Percentiles rank a stretch among this genome's conserved stretches.
Evolutionary conservation across 306 rosid genomes (phyloP).

Genomic region (Styphnolobium japonicum): DNA sequence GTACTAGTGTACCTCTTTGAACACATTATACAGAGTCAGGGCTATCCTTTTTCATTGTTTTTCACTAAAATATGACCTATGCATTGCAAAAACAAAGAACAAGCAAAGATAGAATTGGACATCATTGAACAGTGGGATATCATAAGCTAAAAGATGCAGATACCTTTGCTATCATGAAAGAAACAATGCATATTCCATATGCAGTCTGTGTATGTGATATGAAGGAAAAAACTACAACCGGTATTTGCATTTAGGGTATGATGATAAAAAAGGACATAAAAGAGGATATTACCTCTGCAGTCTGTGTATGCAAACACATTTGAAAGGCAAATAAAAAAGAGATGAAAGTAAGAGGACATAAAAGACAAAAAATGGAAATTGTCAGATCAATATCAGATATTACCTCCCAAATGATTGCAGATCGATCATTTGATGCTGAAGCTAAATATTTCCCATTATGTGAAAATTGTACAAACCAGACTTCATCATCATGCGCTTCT

Average conservation of each 20-base stretch:
- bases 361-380: not conserved
- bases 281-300: no score
- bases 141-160: not conserved
- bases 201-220: not conserved
- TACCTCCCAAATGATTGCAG: constrained; percentile 98
- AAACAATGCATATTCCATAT: not conserved
- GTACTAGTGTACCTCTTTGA: not conserved
- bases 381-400: constrained; percentile 17
- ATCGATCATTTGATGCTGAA: constrained; percentile 82
- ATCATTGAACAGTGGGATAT: not conserved
- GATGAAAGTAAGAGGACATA: not conserved
- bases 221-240: not conserved
- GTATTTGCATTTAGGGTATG: constrained; percentile 2
- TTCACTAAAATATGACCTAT: not conserved
- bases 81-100: not conserved
- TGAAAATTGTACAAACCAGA: constrained; percentile 94
- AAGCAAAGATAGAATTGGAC: not conserved
- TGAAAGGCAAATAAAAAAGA: not conserved
- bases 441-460: constrained; percentile 89
- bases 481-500: constrained; percentile 80
- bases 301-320: no score
- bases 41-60: not conserved
- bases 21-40: not conserved
- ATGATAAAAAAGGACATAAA: no score
- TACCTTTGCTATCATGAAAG: not conserved